These are phyloP conservation scores for Bullera alba DNA, from an alignment of 768 basidiomycete genomes.

Conservation along the genomic window DNA sequence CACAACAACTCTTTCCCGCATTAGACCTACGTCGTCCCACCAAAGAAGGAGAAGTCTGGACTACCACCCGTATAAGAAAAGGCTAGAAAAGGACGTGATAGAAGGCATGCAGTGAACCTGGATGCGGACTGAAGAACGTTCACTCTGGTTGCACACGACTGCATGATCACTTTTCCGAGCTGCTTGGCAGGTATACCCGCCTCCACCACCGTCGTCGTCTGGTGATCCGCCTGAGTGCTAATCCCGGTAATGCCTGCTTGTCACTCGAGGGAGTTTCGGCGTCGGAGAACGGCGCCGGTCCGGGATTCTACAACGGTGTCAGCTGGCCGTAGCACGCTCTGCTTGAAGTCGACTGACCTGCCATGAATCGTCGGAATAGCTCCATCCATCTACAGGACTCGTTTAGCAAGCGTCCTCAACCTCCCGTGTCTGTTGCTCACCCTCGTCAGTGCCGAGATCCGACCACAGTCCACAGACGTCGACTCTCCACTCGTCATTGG, in stretches of 20 bases:
- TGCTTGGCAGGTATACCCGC: no score
- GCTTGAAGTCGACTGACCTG: constrained; percentile 16
- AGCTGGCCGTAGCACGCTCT: not conserved
- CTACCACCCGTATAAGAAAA: not conserved
- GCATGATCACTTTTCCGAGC: no score
- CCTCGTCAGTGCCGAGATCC: constrained; percentile 28
- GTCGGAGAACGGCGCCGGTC: constrained; percentile 18
- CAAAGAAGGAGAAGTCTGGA: not conserved
- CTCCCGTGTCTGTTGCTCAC: constrained; percentile 10
- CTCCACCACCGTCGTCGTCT: constrained; percentile 41
- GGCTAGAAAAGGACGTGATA: no score
- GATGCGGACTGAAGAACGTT: no score
- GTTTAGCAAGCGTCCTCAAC: not conserved
- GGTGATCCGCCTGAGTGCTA: constrained; percentile 23
- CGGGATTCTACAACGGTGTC: constrained; percentile 12
- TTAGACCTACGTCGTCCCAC: constrained; percentile 1
- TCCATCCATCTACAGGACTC: constrained; percentile 35
- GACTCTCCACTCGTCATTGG: constrained; percentile 42
- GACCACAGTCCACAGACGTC: constrained; percentile 38
- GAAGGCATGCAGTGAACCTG: no score
- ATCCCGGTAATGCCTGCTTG: constrained; percentile 12
- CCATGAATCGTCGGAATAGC: constrained; percentile 45
- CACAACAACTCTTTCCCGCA: not conserved
- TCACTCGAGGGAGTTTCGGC: constrained; percentile 9
- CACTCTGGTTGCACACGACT: no score